Conservation (phyloP, 768 basidiomycete genomes). For the Russula sp. region DNA sequence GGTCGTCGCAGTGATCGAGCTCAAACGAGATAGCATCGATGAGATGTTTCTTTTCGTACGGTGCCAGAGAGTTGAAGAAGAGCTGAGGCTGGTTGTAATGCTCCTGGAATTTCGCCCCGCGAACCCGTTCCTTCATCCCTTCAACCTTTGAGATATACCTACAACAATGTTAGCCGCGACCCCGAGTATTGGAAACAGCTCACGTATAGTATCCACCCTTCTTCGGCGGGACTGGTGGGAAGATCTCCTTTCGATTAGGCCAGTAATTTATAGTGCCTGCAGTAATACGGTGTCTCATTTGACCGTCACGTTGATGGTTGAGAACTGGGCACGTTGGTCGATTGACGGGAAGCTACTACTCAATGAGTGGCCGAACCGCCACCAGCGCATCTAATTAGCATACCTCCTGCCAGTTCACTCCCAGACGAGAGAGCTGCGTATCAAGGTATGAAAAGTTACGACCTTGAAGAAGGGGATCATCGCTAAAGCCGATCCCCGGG, state of each 20-base stretch:
- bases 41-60: slow-evolving; percentile 66
- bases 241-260: slow-evolving; percentile 62
- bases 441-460: slow-evolving; percentile 86
- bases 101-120: slow-evolving; percentile 71
- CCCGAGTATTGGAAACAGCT: neutral
- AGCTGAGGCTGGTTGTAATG: slow-evolving; percentile 69
- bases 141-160: slow-evolving; percentile 44
- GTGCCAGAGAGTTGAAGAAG: slow-evolving; percentile 75
- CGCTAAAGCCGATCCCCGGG: slow-evolving; percentile 52
- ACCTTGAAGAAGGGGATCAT: slow-evolving; percentile 77
- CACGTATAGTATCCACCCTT: slow-evolving; percentile 53
- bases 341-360: slow-evolving; percentile 69
- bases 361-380: slow-evolving; percentile 1
- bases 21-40: slow-evolving; percentile 71
- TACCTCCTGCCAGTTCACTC: slow-evolving; percentile 71
- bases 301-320: slow-evolving; percentile 61
- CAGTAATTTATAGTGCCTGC: slow-evolving; percentile 66
- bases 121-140: slow-evolving; percentile 53
- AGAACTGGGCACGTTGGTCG: slow-evolving; percentile 68
- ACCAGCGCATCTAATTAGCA: slow-evolving; percentile 2
- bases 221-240: slow-evolving; percentile 39
- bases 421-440: slow-evolving; percentile 74
- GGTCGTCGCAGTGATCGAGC: slow-evolving; percentile 76
- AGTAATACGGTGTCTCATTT: slow-evolving; percentile 47
- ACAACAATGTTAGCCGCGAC: slow-evolving; percentile 4